Evolutionary conservation across 2,329 filamentous ascomycete species (phyloP).

Genomic region (Aspergillus awamori): DNA sequence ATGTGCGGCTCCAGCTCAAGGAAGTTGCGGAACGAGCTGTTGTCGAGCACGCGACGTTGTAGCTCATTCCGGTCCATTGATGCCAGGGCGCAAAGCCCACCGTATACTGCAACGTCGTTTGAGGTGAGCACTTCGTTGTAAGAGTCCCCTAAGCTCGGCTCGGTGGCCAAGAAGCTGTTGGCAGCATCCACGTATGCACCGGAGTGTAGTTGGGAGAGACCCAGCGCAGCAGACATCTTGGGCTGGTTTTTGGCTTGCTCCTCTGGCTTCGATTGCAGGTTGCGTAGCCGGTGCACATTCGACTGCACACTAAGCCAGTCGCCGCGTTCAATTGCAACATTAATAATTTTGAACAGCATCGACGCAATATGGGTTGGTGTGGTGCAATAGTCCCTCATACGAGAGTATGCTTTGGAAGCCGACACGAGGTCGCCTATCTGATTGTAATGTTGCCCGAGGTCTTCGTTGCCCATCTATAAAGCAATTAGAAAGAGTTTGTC

Average conservation of each 20-base stretch:
- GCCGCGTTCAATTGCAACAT: constrained; percentile 72
- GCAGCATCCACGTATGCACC: constrained; percentile 69
- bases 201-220: constrained; percentile 62
- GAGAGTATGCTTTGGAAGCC: constrained; percentile 75
- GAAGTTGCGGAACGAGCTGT: constrained; percentile 77
- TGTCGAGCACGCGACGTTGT: constrained; percentile 76
- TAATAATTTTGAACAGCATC: constrained; percentile 76
- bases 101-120: constrained; percentile 91
- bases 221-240: constrained; percentile 68
- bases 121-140: constrained; percentile 74
- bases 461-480: constrained; percentile 86
- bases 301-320: constrained; percentile 73
- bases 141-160: constrained; percentile 58
- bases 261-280: constrained; percentile 57
- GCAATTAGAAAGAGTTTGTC: constrained; percentile 6
- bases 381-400: constrained; percentile 89
- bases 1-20: constrained; percentile 93
- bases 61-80: constrained; percentile 81
- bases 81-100: constrained; percentile 84
- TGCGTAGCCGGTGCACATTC: constrained; percentile 60
- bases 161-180: constrained; percentile 66
- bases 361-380: constrained; percentile 81
- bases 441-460: constrained; percentile 83
- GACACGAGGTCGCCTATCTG: constrained; percentile 71
- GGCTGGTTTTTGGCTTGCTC: constrained; percentile 59